These are phyloP conservation scores for Helicocarpus griseus DNA, from an alignment of 2,329 filamentous ascomycete genomes.

Conservation along the genomic window DNA sequence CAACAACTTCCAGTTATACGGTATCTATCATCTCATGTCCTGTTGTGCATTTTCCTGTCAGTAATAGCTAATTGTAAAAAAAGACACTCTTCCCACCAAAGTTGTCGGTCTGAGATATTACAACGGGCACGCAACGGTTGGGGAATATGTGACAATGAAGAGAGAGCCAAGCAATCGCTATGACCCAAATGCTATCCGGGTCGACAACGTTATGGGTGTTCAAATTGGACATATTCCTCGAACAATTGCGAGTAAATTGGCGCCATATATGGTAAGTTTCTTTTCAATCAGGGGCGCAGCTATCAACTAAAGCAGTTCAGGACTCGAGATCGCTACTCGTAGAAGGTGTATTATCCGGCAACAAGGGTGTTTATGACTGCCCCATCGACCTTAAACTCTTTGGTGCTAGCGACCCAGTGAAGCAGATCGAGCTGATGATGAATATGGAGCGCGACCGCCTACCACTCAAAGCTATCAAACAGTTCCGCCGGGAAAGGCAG, in stretches of 20 bases:
- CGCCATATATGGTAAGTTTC: slow-evolving; percentile 55
- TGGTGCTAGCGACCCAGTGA: slow-evolving; percentile 50
- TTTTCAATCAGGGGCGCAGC: background rate
- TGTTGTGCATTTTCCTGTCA: slow-evolving; percentile 15
- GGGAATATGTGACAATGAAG: slow-evolving; percentile 53
- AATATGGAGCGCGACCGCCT: slow-evolving; percentile 57
- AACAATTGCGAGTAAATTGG: slow-evolving; percentile 58
- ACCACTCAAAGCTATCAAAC: slow-evolving; percentile 43
- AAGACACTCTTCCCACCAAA: slow-evolving; percentile 38
- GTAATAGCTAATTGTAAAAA: background rate
- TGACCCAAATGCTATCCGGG: slow-evolving; percentile 66
- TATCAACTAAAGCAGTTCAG: slow-evolving; percentile 16
- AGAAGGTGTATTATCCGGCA: slow-evolving; percentile 60
- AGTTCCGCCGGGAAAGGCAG: slow-evolving; percentile 46
- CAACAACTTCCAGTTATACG: slow-evolving; percentile 29
- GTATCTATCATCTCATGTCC: slow-evolving; percentile 21
- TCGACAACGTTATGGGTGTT: slow-evolving; percentile 62
- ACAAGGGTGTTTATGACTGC: slow-evolving; percentile 60
- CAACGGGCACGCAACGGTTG: slow-evolving; percentile 49
- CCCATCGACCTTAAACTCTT: slow-evolving; percentile 61
- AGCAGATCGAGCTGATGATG: slow-evolving; percentile 47
- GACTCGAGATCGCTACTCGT: slow-evolving; percentile 52
- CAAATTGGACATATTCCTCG: slow-evolving; percentile 75
- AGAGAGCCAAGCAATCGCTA: slow-evolving; percentile 61
- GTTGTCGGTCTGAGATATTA: slow-evolving; percentile 57